phyloP scores from a whole-genome alignment of 352 stramenopile genomes.

The Pythium brachiatum region DNA sequence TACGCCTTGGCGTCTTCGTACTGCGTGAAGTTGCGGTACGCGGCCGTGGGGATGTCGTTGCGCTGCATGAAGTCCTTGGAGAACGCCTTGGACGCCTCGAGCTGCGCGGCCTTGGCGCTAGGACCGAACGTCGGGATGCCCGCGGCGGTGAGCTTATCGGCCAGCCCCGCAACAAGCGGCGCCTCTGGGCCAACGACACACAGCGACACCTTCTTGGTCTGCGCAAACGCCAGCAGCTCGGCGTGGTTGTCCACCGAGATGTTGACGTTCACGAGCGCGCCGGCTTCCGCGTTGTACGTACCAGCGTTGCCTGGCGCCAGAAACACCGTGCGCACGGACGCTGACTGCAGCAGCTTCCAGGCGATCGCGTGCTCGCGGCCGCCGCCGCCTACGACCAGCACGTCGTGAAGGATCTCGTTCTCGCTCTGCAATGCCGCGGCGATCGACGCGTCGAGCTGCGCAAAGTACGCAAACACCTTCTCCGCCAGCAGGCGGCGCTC shows the following conservation, averaged over 20 bases:
- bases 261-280: slow-evolving; percentile 76
- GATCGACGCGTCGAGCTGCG: slow-evolving; percentile 67
- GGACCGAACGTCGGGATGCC: slow-evolving; percentile 97
- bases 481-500: slow-evolving; percentile 69
- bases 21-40: slow-evolving; percentile 96
- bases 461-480: slow-evolving; percentile 80
- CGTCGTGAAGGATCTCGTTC: slow-evolving; percentile 67
- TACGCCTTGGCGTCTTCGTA: slow-evolving; percentile 90
- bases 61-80: slow-evolving; percentile 99
- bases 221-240: slow-evolving; percentile 72
- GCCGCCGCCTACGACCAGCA: slow-evolving; percentile 92
- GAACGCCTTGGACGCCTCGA: slow-evolving; percentile 99
- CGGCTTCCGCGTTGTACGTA: slow-evolving; percentile 40
- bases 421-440: slow-evolving; percentile 48
- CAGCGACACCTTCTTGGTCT: slow-evolving; percentile 91
- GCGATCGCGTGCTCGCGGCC: slow-evolving; percentile 95
- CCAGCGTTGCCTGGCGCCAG: slow-evolving; percentile 91
- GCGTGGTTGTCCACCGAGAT: slow-evolving; percentile 61
- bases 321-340: slow-evolving; percentile 75
- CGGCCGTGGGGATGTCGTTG: slow-evolving; percentile 96
- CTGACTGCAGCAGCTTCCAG: slow-evolving; percentile 89
- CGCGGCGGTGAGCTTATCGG: slow-evolving; percentile 91
- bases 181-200: slow-evolving; percentile 97
- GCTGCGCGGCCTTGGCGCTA: slow-evolving; percentile 90
- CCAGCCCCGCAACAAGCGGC: slow-evolving; percentile 95